phyloP scores from a whole-genome alignment of 2,329 filamentous ascomycete species.

The Aspergillus persii region DNA sequence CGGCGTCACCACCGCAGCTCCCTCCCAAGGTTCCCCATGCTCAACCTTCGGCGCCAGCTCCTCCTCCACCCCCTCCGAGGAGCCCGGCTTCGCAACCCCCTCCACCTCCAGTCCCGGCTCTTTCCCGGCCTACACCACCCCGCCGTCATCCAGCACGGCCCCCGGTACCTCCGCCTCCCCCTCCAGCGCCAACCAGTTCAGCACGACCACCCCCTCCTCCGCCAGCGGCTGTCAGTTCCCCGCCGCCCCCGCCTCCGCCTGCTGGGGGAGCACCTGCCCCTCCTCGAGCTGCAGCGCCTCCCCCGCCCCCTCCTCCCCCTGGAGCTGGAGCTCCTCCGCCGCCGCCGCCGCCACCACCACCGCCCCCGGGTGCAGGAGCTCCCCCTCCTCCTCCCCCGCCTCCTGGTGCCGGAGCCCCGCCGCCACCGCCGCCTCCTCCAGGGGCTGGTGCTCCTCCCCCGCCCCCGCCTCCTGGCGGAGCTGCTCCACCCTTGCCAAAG shows the following conservation, averaged over 20 bases:
- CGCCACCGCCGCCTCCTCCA: conserved; percentile 34
- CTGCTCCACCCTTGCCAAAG: conserved; percentile 46
- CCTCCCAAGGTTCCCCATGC: conserved; percentile 44
- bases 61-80: conserved; percentile 58
- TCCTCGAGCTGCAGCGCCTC: conserved; percentile 31
- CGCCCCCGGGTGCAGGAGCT: conserved; percentile 21
- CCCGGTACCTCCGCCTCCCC: conserved; percentile 50
- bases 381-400: conserved; percentile 45
- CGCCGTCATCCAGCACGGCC: conserved; percentile 26
- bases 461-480: conserved; percentile 27
- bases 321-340: conserved; percentile 36
- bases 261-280: conserved; percentile 37
- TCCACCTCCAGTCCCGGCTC: conserved; percentile 32
- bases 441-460: conserved; percentile 14
- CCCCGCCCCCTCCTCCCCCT: conserved; percentile 32
- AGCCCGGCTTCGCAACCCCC: conserved; percentile 38
- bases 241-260: conserved; percentile 26
- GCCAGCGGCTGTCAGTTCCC: conserved; percentile 24
- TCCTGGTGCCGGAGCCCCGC: conserved; percentile 41
- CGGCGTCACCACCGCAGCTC: conserved; percentile 50
- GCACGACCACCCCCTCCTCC: conserved; percentile 45
- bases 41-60: conserved; percentile 35
- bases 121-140: conserved; percentile 34
- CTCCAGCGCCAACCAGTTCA: conserved; percentile 45
- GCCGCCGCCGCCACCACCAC: conserved; percentile 40